phyloP scores from a whole-genome alignment of 805 yeast species.

The Lipomyces spencermartinsiae region DNA sequence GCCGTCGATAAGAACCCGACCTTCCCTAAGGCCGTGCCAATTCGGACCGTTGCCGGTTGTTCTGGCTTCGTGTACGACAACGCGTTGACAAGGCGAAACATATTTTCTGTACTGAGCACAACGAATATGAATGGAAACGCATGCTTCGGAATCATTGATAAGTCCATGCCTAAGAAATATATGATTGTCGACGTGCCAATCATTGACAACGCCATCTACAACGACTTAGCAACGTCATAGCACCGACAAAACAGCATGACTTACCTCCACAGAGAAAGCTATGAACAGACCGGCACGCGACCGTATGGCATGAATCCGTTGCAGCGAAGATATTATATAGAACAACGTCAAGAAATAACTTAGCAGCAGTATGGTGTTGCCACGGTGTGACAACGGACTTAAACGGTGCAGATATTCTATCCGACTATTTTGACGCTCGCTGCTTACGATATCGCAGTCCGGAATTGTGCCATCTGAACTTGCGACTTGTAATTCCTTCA shows the following conservation, averaged over 20 bases:
- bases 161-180: constrained; percentile 11
- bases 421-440: background rate
- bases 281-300: constrained; percentile 53
- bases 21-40: constrained; percentile 49
- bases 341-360: constrained; percentile 39
- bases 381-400: constrained; percentile 36
- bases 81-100: constrained; percentile 53
- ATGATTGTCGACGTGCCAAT: constrained; percentile 29
- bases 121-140: constrained; percentile 52
- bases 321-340: constrained; percentile 48
- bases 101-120: constrained; percentile 56
- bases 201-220: constrained; percentile 24
- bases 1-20: constrained; percentile 51
- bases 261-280: constrained; percentile 52
- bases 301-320: constrained; percentile 51
- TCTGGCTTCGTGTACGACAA: constrained; percentile 53
- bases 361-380: constrained; percentile 42
- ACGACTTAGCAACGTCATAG: background rate
- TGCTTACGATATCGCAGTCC: background rate
- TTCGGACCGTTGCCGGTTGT: constrained; percentile 49
- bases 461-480: background rate
- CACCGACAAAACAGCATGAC: background rate
- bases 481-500: background rate
- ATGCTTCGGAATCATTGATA: constrained; percentile 40
- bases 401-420: constrained; percentile 34